Base-by-base conservation (phyloP, 257 asterid species). In the Echium plantagineum region DNA sequence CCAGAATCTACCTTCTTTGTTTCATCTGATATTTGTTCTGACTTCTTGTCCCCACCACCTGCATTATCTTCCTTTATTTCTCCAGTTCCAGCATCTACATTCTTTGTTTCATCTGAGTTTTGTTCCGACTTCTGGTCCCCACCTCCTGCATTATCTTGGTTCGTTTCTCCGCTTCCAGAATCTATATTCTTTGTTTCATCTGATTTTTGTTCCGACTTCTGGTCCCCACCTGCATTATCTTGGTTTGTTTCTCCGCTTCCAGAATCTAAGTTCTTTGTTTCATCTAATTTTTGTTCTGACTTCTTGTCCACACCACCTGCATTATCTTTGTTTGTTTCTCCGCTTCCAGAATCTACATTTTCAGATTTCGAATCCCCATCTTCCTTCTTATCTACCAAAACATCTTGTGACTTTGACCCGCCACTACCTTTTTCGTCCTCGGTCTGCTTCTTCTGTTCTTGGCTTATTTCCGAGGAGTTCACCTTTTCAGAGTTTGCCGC, bases 1-100 rank as follows among this genome's bases (percentile, higher is more conserved):
- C 49, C 49, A 42, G 16, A 13, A 42, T 10, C 10, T 9, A 42
- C 16, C 1, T 59, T 38, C 26, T 32, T 58, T 13, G 21, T 58
- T 22, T 30, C 47, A 15, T 58, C 62, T 18, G 64, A 42, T 13
- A 13, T 58, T 22, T 30, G 21, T 6, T 58, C 62, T 18, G 64
- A 42, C 18, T 3, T 53, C 21, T 60, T 57, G 26, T 24, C 26
- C 26, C 2, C 26, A 24, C 26, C 26, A 24, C 26, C 26, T 24
- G 26, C 49, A 10, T 42, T 42, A 10, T 2, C 49, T 12, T 42
- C 16, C 49, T 42, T 42, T 12, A 4, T 42, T 42, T 42, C 17
- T 12, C 49, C 49, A 42, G 10, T 10, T 42, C 49, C 49, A 42
- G 16, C 3, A 42, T 10, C 10, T 9, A 42, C 47, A 3, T 59